Evolutionary conservation across 2,329 filamentous ascomycete genomes (phyloP).

Genomic region (Fusarium napiforme): DNA sequence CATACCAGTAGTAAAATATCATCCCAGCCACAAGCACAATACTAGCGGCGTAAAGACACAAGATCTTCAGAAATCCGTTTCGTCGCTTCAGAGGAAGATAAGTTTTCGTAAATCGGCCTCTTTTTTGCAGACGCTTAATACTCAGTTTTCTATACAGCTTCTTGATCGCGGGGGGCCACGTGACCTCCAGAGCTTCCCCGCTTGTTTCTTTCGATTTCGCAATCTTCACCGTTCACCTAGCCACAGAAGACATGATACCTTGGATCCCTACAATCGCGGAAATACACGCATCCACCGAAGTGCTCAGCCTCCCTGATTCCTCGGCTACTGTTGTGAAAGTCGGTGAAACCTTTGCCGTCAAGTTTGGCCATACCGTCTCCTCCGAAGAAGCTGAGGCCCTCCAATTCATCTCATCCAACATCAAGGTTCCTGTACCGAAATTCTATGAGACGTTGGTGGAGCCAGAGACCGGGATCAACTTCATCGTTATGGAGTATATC

Average conservation of each 20-base stretch:
- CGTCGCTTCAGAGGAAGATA: fast-evolving
- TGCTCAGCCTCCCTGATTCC: fast-evolving
- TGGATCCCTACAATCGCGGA: fast-evolving
- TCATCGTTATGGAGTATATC: not conserved
- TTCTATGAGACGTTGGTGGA: not conserved
- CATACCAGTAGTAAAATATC: constrained; percentile 16
- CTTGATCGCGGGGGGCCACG: fast-evolving
- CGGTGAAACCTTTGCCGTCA: fast-evolving
- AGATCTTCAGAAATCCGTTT: not conserved
- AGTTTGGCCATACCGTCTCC: not conserved
- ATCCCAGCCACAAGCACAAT: constrained; percentile 10
- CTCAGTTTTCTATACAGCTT: not conserved
- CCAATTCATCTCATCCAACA: not conserved
- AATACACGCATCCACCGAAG: not conserved
- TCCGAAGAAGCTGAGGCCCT: fast-evolving
- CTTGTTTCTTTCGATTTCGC: fast-evolving
- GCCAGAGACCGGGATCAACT: not conserved
- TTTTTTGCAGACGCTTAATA: not conserved
- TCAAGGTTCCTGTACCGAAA: not conserved
- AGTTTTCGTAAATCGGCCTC: not conserved
- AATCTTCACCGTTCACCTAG: fast-evolving
- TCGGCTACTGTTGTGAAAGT: not conserved
- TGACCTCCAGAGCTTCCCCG: not conserved
- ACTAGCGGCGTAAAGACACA: constrained; percentile 7
- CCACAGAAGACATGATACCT: not conserved